These are phyloP conservation scores for Backusella parvicylindrica DNA, from an alignment of 192 early-diverging fungal genomes.

Conservation along the genomic window DNA sequence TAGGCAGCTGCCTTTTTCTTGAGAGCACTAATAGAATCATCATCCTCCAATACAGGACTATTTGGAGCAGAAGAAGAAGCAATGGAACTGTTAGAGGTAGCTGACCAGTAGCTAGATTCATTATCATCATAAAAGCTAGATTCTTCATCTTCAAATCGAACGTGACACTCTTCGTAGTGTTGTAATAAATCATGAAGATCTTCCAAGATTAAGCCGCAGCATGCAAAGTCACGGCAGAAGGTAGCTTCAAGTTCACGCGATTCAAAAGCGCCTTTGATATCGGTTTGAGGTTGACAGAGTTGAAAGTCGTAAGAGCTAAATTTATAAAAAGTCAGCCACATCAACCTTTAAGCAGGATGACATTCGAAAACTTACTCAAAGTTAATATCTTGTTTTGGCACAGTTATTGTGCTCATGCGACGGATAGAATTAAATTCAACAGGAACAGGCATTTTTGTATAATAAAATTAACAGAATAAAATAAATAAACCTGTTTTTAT, in stretches of 20 bases:
- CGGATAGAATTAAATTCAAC: conserved; percentile 30
- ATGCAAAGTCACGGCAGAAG: conserved; percentile 94
- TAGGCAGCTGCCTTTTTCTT: conserved; percentile 34
- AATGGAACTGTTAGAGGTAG: neutral
- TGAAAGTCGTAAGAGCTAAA: conserved; percentile 28
- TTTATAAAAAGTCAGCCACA: neutral
- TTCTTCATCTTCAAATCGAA: conserved; percentile 85
- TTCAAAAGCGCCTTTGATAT: conserved; percentile 39
- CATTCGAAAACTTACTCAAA: conserved; percentile 34
- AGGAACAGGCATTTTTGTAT: conserved; percentile 30
- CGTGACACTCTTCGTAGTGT: conserved; percentile 96
- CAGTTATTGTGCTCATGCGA: conserved; percentile 28
- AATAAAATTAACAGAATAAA: neutral
- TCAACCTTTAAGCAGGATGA: neutral
- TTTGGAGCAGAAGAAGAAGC: neutral
- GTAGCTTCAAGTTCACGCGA: conserved; percentile 78
- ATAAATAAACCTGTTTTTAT: neutral
- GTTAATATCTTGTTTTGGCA: conserved; percentile 32
- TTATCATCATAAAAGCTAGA: conserved; percentile 44
- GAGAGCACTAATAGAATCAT: conserved; percentile 22
- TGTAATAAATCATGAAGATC: conserved; percentile 94
- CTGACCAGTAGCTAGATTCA: conserved; percentile 15
- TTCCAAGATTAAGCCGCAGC: conserved; percentile 86
- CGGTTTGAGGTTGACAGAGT: conserved; percentile 18
- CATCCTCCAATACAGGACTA: conserved; percentile 17